Conservation (phyloP, 768 basidiomycete species). For the Postia placenta region DNA sequence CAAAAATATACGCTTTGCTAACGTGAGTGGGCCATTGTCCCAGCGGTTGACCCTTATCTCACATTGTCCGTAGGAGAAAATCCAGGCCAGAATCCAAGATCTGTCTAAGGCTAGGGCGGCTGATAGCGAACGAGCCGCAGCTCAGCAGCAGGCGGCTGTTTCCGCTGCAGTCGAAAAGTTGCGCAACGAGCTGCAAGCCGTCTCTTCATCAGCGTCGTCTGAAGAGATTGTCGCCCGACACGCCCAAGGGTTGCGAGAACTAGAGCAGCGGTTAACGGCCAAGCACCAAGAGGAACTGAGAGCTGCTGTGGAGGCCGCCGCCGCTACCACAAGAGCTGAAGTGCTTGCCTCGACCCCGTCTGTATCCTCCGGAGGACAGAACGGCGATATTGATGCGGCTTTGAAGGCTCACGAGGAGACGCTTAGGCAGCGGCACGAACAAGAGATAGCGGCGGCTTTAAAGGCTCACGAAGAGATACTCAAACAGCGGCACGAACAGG, state of each 20-base stretch:
- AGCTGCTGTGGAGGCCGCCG: constrained; percentile 44
- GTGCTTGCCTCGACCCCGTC: constrained; percentile 16
- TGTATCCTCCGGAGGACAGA: constrained; percentile 28
- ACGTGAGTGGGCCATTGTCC: constrained; percentile 19
- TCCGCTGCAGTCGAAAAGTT: constrained; percentile 52
- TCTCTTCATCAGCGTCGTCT: constrained; percentile 17
- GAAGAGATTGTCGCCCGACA: constrained; percentile 48
- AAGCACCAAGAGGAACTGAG: constrained; percentile 51
- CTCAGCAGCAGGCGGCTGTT: constrained; percentile 44
- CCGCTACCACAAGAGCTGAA: constrained; percentile 32
- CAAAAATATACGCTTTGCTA: constrained; percentile 16
- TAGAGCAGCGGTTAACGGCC: constrained; percentile 47
- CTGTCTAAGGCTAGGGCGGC: constrained; percentile 45
- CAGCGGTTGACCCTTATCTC: background rate
- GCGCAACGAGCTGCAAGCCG: constrained; percentile 36
- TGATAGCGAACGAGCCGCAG: constrained; percentile 36
- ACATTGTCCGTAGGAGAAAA: constrained; percentile 45
- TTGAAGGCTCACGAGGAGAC: constrained; percentile 40
- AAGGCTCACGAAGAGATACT: constrained; percentile 44
- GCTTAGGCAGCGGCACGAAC: constrained; percentile 38
- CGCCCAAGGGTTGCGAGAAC: constrained; percentile 48
- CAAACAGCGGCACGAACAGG: constrained; percentile 43
- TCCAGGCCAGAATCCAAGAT: constrained; percentile 47
- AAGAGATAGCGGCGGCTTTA: constrained; percentile 38
- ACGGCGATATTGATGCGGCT: constrained; percentile 45